These are phyloP conservation scores for Adansonia grandidieri DNA, from an alignment of 441 rosid species.

Conservation along the genomic window DNA sequence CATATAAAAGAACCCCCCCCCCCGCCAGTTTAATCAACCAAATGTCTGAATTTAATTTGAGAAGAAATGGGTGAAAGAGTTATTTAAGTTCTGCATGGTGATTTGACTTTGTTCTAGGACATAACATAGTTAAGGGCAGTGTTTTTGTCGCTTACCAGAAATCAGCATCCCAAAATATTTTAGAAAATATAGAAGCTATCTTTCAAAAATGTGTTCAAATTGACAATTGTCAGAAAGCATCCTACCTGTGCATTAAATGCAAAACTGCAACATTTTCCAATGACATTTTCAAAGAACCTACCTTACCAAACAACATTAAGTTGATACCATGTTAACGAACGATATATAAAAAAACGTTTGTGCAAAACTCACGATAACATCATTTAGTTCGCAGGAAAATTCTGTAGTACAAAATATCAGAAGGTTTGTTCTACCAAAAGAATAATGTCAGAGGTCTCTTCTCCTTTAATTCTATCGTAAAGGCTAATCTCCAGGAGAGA, in stretches of 20 bases:
- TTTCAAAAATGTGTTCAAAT: neutral
- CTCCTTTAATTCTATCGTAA: neutral
- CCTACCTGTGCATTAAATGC: neutral
- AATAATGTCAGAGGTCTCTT: neutral
- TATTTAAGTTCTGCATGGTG: neutral
- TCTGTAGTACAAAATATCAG: neutral
- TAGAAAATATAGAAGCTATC: neutral
- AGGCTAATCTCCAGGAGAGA: conserved; percentile 9
- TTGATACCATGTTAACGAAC: neutral
- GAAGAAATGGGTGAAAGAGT: neutral
- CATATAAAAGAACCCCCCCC: neutral
- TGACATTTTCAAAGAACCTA: neutral
- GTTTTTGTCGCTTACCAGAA: neutral
- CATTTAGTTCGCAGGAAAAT: neutral
- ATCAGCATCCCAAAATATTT: neutral
- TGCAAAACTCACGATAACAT: neutral
- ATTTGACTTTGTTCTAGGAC: neutral
- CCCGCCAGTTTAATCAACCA: neutral
- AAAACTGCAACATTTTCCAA: neutral
- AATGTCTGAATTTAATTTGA: neutral
- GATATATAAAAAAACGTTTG: neutral
- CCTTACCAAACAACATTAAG: neutral
- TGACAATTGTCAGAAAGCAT: neutral
- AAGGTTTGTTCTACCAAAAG: too few species aligned
- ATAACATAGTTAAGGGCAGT: neutral